These are phyloP conservation scores for Asterochloris sp. DNA, from an alignment of 139 green algal genomes.

Conservation along the genomic window DNA sequence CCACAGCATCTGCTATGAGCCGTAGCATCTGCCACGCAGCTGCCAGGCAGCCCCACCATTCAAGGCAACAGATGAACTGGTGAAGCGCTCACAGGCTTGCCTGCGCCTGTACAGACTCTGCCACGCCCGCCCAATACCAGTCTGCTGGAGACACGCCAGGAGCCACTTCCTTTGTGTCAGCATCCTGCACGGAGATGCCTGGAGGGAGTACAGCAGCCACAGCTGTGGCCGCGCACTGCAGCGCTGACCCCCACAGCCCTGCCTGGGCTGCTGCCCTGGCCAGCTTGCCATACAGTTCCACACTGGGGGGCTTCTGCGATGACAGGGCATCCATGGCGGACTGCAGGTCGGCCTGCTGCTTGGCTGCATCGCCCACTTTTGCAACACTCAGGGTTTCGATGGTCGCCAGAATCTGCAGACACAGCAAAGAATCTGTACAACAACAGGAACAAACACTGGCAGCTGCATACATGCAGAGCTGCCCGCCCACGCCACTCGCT, in stretches of 20 bases:
- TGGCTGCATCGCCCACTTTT: not conserved
- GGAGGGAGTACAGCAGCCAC: constrained; percentile 16
- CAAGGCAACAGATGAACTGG: no score
- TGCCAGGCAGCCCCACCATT: no score
- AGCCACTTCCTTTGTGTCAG: constrained; percentile 29
- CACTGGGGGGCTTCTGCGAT: constrained; percentile 30
- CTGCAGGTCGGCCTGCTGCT: constrained; percentile 1
- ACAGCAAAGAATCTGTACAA: no score
- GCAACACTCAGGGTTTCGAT: constrained; percentile 36
- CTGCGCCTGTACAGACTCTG: not conserved
- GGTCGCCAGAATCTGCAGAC: constrained; percentile 30
- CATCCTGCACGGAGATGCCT: constrained; percentile 11
- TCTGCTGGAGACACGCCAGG: constrained; percentile 34
- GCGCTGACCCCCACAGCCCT: constrained; percentile 24
- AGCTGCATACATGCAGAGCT: no score
- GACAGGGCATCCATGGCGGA: constrained; percentile 32
- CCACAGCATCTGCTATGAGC: no score
- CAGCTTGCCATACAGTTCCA: constrained; percentile 54
- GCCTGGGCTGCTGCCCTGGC: constrained; percentile 32
- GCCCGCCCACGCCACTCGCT: no score
- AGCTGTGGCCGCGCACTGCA: constrained; percentile 34
- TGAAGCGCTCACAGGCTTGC: not conserved
- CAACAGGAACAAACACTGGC: no score
- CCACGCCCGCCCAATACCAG: constrained; percentile 50
- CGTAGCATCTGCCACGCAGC: no score